Percentiles rank a stretch among this genome's conserved stretches.
Evolutionary conservation across 495 filamentous ascomycete genomes (phyloP).

Genomic region (Tuber umbilicatum): DNA sequence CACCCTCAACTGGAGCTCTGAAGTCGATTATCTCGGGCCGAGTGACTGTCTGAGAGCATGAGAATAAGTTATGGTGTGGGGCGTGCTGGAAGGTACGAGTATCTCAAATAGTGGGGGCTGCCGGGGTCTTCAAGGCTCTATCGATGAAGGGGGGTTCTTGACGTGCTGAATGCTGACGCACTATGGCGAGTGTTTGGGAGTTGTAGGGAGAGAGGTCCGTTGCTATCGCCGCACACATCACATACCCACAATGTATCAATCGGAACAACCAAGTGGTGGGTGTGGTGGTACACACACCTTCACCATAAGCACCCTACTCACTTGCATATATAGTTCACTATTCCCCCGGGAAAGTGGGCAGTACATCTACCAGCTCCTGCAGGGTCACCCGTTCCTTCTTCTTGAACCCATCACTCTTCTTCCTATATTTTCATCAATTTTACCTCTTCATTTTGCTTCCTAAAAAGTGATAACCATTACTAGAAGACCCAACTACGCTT

Average conservation of each 20-base stretch:
- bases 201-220: not conserved
- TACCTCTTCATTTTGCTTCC: not conserved
- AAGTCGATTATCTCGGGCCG: not conserved
- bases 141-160: not conserved
- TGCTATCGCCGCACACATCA: not conserved
- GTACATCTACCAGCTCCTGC: not conserved
- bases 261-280: not conserved
- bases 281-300: not conserved
- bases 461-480: not conserved
- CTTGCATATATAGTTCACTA: not conserved
- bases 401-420: not conserved
- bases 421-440: not conserved
- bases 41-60: not conserved
- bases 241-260: not conserved
- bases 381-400: not conserved
- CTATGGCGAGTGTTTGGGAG: not conserved
- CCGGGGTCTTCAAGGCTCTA: not conserved
- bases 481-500: not conserved
- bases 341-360: not conserved
- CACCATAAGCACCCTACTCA: not conserved
- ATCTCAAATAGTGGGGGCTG: not conserved
- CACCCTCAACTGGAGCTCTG: not conserved
- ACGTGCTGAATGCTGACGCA: not conserved
- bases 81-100: not conserved
- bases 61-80: not conserved